Base-by-base conservation (phyloP, 2,329 filamentous ascomycete genomes). In the Botrytis medusae region DNA sequence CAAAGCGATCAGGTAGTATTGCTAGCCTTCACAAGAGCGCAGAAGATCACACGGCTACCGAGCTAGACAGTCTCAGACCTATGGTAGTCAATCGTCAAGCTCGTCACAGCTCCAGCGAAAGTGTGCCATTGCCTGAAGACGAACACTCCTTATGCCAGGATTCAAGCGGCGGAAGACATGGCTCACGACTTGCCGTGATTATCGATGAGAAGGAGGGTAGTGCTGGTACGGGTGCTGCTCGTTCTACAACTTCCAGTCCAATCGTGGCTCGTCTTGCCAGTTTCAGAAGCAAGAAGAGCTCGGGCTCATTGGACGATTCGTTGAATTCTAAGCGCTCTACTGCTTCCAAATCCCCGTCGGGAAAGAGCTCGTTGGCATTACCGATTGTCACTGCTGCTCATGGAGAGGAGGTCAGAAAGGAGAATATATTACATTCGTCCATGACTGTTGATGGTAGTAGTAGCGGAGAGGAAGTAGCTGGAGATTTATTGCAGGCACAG, bases 1-100 rank as follows among this genome's bases (percentile, higher is more conserved):
- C 89, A 54, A 92, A 91, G 77, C 89, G 92, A 73, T 92, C 92
- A 1, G 75, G 78, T 22, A 81, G 80, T 61, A 74, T 80, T 42
- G 76, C 79, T 8, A 80, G 79, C 69, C 54, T 81, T 10, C 77
- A 78, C 25, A 77, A 74, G 70, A 76, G 74, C 20, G 69, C 73
- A 22, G 79, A 78, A 70, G 78, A 79, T 42, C 74, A 78, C 14
- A 61, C 74, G 1, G 60, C 65, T 7, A 74, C 67, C 25, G 76
- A 76, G 22, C 57, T 72, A 4, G 79, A 77, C 22, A 59, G 51
- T n/a, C 59, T 65, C 3, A 76, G 72, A 64, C 54, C 62, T 4
- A 74, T 75, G 48, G 4, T 51, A 71, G 72, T 25, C 57, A 70
- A 69, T 72, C 75, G 69, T 40, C 59, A 22, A 73, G 77, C 29